Conservation (phyloP, 179 eudicot species). For the Patellifolia procumbens region DNA sequence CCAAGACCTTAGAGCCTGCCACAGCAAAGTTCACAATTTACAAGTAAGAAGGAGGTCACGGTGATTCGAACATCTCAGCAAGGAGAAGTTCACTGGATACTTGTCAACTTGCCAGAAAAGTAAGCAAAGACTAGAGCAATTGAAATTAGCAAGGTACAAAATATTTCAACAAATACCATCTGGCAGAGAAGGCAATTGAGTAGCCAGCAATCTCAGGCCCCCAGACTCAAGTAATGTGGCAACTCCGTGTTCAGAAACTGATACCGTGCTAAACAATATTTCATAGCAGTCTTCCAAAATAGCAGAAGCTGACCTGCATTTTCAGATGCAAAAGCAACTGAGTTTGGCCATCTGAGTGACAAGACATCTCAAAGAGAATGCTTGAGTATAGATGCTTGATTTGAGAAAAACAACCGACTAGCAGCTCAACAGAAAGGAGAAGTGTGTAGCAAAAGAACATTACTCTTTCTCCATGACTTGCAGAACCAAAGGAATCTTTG, state of each 20-base stretch:
- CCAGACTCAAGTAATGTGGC: slow-evolving; percentile 49
- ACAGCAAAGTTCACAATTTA: slow-evolving; percentile 22
- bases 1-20: slow-evolving; percentile 60
- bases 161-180: slow-evolving; percentile 51
- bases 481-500: slow-evolving; percentile 57
- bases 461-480: slow-evolving; percentile 66
- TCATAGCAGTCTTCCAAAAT: slow-evolving; percentile 70
- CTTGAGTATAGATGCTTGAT: background rate
- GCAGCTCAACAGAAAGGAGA: background rate
- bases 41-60: background rate
- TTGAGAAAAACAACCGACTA: background rate
- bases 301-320: slow-evolving; percentile 49
- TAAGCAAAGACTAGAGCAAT: background rate
- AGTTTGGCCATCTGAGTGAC: slow-evolving; percentile 3
- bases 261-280: slow-evolving; percentile 51
- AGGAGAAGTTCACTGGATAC: background rate
- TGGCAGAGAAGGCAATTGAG: slow-evolving; percentile 52
- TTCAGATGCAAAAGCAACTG: background rate
- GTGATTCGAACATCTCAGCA: background rate
- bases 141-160: slow-evolving; percentile 1
- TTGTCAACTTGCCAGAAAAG: background rate
- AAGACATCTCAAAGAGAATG: background rate
- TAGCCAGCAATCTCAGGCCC: slow-evolving; percentile 59
- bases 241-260: slow-evolving; percentile 55
- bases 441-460: slow-evolving; percentile 20